Percentiles rank a stretch among this genome's conserved stretches.
These are phyloP conservation scores for Euptelea pleiosperma DNA, from an alignment of 164 flowering plant species.

Conservation along the genomic window DNA sequence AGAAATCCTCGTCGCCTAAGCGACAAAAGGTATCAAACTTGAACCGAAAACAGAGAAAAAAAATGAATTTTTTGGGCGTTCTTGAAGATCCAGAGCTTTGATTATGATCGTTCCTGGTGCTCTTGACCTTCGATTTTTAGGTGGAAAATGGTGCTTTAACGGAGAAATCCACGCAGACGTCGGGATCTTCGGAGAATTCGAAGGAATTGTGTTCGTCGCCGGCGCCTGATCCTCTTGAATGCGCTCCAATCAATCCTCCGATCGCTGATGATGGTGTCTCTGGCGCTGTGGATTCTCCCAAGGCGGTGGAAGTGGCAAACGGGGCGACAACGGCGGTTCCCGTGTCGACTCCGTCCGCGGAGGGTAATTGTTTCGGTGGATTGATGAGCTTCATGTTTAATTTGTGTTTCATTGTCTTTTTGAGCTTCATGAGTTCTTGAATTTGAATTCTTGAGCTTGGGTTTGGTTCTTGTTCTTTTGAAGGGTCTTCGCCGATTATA, in stretches of 20 bases:
- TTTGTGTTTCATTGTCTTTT: constrained; percentile 1
- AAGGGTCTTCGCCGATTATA: constrained; percentile 39
- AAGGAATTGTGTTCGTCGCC: constrained; percentile 41
- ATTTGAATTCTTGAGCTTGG: constrained; percentile 1
- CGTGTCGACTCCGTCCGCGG: constrained; percentile 35
- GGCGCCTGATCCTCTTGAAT: constrained; percentile 44
- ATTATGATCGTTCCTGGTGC: not conserved
- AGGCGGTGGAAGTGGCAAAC: constrained; percentile 15
- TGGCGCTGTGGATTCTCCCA: constrained; percentile 18
- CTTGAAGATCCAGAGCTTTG: not conserved
- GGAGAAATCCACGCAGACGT: constrained; percentile 41
- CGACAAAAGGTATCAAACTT: constrained; percentile 58
- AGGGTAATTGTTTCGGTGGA: constrained; percentile 27
- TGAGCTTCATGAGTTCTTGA: too few species aligned
- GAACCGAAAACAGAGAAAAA: not conserved
- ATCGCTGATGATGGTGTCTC: too few species aligned
- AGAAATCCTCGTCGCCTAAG: constrained; percentile 71
- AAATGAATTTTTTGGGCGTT: not conserved
- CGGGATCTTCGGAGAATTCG: constrained; percentile 37
- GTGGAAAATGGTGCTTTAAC: constrained; percentile 40
- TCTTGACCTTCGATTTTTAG: constrained; percentile 24
- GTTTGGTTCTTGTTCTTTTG: constrained; percentile 8
- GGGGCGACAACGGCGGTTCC: constrained; percentile 27
- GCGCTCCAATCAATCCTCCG: constrained; percentile 34
- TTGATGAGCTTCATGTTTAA: not conserved